Base-by-base conservation (phyloP, 768 basidiomycete genomes). In the Pulveroboletus sp. region DNA sequence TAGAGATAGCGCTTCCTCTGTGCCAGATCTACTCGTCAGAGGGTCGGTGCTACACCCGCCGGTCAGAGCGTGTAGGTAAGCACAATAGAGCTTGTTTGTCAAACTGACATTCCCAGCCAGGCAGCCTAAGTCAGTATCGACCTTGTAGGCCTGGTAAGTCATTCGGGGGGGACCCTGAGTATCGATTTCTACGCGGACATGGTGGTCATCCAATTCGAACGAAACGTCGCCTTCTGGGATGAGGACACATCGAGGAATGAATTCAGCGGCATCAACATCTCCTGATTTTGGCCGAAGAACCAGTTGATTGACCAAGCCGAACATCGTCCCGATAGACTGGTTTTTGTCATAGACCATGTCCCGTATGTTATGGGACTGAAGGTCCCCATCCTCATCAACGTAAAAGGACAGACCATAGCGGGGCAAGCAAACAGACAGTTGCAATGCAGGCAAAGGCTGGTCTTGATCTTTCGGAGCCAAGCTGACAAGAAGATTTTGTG, bases 1-100 rank as follows among this genome's bases (percentile, higher is more conserved):
- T 37, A 70, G 60, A 35, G 62, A 52, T 16, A 78, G 57, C 2
- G 75, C 75, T 40, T 77, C 67, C 35, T 74, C 68, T 4, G 70
- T 69, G 7, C 77, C 77, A 0, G 69, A 73, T 13, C 69, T 69
- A 14, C 53, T 51, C 0, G 71, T 74, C 25, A 79, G 61, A 3
- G 75, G 73, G 49, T 79, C 77, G 6, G 66, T 62, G 17, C 75
- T 58, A 40, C 64, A 66, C 36, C 70, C 66, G 20, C 71, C 70
- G 5, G 69, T 76, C n/a, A 75, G 45, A 14, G 73, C 72, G 41
- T 79, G 77, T 8, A 79, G 63, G 45, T 75, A 73, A 2, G 70
- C 63, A 45, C 62, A 65, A 52, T 65, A 75, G 14, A 76, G 61
- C 40, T 58, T 56, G 42, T 59, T 63, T 1, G 52, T 53, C 36